A percentile compares a stretch with the other conserved stretches of the same genome.
Conservation (phyloP, 1,284 basidiomycete species). For the Leucoagaricus sp. region DNA sequence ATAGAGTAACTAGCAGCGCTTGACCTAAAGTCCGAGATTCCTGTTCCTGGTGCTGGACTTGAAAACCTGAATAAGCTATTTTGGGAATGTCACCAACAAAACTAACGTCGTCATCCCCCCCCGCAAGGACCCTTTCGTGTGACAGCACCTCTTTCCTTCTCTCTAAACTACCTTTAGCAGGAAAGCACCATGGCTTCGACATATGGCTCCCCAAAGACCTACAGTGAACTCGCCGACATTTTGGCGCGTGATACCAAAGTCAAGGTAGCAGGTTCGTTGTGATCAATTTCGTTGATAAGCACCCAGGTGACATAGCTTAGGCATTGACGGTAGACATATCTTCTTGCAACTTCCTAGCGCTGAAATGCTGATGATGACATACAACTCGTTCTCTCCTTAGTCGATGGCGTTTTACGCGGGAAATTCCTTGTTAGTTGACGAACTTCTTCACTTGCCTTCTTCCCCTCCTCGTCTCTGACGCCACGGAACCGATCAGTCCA, state of each 20-base stretch:
- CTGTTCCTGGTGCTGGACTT: too few relatives aligned
- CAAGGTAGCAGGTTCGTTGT: conserved; percentile 82
- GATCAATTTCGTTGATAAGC: not conserved
- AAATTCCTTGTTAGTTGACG: conserved; percentile 87
- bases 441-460: not conserved
- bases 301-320: conserved; percentile 32
- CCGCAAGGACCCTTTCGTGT: not conserved
- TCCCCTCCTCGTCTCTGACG: not conserved
- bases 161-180: not conserved
- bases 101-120: not conserved
- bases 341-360: not conserved
- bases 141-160: not conserved
- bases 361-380: not conserved
- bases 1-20: too few relatives aligned
- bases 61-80: too few relatives aligned
- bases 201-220: conserved; percentile 49
- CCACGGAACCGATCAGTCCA: conserved; percentile 57
- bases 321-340: conserved; percentile 60
- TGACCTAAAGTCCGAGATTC: too few relatives aligned
- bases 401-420: conserved; percentile 92
- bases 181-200: conserved; percentile 29
- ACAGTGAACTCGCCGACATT: conserved; percentile 58
- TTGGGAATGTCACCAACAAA: too few relatives aligned
- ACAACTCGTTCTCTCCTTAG: conserved; percentile 37
- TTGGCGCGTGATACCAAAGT: conserved; percentile 78